Conservation (phyloP, 1,284 basidiomycete genomes). For the Abortiporus biennis region DNA sequence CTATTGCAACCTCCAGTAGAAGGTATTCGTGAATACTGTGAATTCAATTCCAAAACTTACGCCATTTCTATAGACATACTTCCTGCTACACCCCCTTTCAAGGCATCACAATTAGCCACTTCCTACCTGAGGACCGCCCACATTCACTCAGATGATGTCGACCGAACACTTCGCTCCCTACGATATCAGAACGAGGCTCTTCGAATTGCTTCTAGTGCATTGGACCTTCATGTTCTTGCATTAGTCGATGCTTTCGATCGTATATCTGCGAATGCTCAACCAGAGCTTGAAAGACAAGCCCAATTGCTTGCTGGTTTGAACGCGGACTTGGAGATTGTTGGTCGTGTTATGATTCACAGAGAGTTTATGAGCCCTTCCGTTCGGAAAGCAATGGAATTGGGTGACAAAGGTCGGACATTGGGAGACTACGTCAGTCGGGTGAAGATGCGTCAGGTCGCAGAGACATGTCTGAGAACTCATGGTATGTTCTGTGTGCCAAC, state of each 20-base stretch:
- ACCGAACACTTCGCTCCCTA: constrained; percentile 42
- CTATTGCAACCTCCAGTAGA: constrained; percentile 61
- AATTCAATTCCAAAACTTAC: not conserved
- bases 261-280: constrained; percentile 44
- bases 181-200: constrained; percentile 61
- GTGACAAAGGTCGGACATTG: constrained; percentile 60
- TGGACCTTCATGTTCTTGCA: constrained; percentile 66
- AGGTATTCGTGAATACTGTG: constrained; percentile 32
- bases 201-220: constrained; percentile 57
- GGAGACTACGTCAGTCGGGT: constrained; percentile 73
- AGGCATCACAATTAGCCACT: constrained; percentile 52
- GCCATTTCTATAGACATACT: constrained; percentile 41
- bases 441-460: constrained; percentile 76
- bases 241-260: constrained; percentile 66
- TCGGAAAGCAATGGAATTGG: constrained; percentile 60
- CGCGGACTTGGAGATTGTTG: constrained; percentile 64
- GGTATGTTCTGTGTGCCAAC: constrained; percentile 32
- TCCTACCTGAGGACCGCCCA: constrained; percentile 60
- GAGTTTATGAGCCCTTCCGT: constrained; percentile 68
- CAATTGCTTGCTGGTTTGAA: constrained; percentile 54
- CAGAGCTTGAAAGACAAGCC: constrained; percentile 60
- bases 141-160: constrained; percentile 53
- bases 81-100: constrained; percentile 56
- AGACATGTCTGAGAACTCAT: constrained; percentile 67
- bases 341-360: constrained; percentile 57